Conservation (phyloP, 73 alveolate species). For the Diophrys appendiculata region DNA sequence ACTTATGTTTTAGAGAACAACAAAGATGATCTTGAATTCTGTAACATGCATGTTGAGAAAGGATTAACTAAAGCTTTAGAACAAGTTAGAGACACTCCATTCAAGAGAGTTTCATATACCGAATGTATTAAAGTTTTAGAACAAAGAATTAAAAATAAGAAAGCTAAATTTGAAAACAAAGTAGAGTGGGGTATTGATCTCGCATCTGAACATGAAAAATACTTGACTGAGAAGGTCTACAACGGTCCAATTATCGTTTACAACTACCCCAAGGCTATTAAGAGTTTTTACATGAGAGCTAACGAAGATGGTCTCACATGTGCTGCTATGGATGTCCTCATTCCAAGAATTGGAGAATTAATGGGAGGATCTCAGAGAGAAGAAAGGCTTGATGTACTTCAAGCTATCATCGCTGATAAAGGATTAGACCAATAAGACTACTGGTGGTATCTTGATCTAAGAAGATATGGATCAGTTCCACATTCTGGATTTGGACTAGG, state of each 20-base stretch:
- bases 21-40: constrained; percentile 91
- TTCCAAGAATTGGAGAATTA: constrained; percentile 98
- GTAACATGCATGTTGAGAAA: constrained; percentile 81
- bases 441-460: constrained; percentile 98
- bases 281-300: constrained; percentile 98
- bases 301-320: constrained; percentile 97
- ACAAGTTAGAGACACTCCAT: constrained; percentile 81
- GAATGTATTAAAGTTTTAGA: constrained; percentile 83
- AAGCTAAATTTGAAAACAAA: constrained; percentile 67
- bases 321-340: constrained; percentile 98
- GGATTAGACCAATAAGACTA: constrained; percentile 85
- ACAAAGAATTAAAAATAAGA: constrained; percentile 65
- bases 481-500: constrained; percentile 99
- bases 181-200: constrained; percentile 95
- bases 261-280: constrained; percentile 98
- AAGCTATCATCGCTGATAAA: constrained; percentile 78
- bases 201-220: constrained; percentile 96
- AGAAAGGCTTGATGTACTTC: constrained; percentile 89
- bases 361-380: constrained; percentile 99
- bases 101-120: constrained; percentile 92
- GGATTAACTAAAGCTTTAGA: constrained; percentile 79
- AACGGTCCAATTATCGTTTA: constrained; percentile 97
- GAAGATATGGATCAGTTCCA: constrained; percentile 98
- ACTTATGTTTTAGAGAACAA: constrained; percentile 91
- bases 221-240: constrained; percentile 91